Evolutionary conservation across 2,329 filamentous ascomycete species (phyloP), one percentile per base, ranked within the genome.

Genomic region (Trichoderma hamatum): DNA sequence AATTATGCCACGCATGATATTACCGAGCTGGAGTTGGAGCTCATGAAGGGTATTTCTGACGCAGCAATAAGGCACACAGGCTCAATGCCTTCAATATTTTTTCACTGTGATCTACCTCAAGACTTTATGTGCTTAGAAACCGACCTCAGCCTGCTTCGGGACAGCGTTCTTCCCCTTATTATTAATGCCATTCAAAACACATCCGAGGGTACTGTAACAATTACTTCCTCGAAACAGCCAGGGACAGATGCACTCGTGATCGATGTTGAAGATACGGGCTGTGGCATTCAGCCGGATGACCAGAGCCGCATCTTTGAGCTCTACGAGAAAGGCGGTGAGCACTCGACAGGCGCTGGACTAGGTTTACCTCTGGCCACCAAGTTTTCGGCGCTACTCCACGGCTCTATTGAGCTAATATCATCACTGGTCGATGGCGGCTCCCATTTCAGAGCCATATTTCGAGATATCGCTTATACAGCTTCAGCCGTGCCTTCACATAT

Each of bases 271-370:
- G 51, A 61, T 28, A 61, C 59, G 30, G 59, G 59, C 11, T 28
- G 59, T 61, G 59, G 59, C 26, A 61, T 61, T 32, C 19, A 24
- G 3, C 59, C 59, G 32, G 39, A 61, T 10, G 16, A 61, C 19
- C 59, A 61, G 3, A 26, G 30, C 46, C 39, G 59, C 10, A 61
- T 61, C 46, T 61, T 61, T 24, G 59, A 61, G 59, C 59, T 43
- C 32, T 61, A 61, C 46, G 59, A 61, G 30, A 61, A 61, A 28
- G 39, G 46, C 19, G 59, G 28, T 30, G 46, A 49, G 28, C 59
- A 61, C 30, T 49, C 59, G 6, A 9, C 26, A 28, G 59, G 59
- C 46, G 21, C 51, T 54, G 51, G 51, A 26, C 24, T 54, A 28
- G 51, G 51, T 24, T 24, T 54, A 14, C 24, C 51, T 16, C 51